Percentiles rank a stretch among this genome's conserved stretches.
Evolutionary conservation across 768 basidiomycete genomes (phyloP).

Genomic region (Boletellus ananiceps): DNA sequence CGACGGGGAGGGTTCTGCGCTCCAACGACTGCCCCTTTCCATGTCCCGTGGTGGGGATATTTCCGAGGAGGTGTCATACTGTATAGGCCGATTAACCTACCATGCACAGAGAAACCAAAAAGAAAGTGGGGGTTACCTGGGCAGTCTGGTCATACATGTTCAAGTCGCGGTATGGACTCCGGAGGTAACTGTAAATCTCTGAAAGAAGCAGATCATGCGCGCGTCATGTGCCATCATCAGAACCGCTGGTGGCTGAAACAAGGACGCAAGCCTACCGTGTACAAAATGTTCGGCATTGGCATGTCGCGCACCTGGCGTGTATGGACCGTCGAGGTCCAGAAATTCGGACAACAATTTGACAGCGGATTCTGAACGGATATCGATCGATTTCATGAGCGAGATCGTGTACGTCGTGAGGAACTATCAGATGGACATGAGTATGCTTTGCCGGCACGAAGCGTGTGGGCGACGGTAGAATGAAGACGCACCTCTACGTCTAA

Average conservation of each 20-base stretch:
- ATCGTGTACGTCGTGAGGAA: constrained; percentile 87
- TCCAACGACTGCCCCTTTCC: constrained; percentile 28
- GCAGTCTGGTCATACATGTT: constrained; percentile 74
- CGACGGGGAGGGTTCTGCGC: constrained; percentile 17
- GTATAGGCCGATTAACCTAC: constrained; percentile 9
- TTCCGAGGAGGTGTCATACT: constrained; percentile 58
- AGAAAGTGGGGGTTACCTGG: constrained; percentile 50
- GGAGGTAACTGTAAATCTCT: constrained; percentile 88
- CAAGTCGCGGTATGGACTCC: constrained; percentile 85
- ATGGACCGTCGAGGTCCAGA: constrained; percentile 69
- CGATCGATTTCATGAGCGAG: constrained; percentile 87
- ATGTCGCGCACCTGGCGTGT: constrained; percentile 51
- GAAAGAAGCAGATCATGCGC: not conserved
- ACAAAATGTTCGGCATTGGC: constrained; percentile 89
- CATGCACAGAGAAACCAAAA: not conserved
- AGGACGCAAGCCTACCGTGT: constrained; percentile 57
- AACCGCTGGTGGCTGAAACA: not conserved
- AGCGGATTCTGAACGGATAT: constrained; percentile 87
- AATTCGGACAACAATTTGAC: constrained; percentile 84
- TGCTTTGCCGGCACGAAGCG: not conserved
- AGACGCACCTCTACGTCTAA: constrained; percentile 80
- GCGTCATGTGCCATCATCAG: not conserved
- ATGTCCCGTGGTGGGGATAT: constrained; percentile 33
- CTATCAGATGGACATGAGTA: constrained; percentile 34
- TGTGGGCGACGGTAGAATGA: not conserved